Conservation (phyloP, 495 filamentous ascomycete species). For the Hyaloscypha hepaticicola region DNA sequence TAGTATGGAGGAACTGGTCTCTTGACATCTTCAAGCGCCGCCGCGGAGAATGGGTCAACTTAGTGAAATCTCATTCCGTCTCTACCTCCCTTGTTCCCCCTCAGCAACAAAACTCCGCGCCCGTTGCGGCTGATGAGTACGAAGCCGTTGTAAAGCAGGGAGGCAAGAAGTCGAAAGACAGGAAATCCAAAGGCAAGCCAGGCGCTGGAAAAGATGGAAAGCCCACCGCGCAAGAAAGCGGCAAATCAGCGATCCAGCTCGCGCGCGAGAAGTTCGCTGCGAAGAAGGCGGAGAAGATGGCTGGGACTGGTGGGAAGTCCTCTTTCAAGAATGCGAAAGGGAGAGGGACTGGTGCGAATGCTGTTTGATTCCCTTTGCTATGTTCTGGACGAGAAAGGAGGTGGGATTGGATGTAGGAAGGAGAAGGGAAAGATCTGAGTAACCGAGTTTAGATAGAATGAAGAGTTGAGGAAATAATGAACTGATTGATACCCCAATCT, state of each 20-base stretch:
- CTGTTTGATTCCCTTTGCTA: neutral
- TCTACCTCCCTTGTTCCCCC: neutral
- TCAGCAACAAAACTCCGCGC: neutral
- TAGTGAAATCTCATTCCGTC: slow-evolving; percentile 18
- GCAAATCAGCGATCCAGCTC: slow-evolving; percentile 29
- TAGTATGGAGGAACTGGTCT: slow-evolving; percentile 88
- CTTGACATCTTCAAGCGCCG: slow-evolving; percentile 74
- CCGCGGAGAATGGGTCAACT: slow-evolving; percentile 31
- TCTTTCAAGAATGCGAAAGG: neutral
- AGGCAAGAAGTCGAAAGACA: slow-evolving; percentile 11
- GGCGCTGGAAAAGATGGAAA: neutral
- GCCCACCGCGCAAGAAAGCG: neutral
- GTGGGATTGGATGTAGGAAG: too few relatives aligned
- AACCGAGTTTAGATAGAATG: neutral
- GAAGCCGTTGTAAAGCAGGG: neutral
- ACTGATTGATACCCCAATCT: neutral
- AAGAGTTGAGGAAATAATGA: neutral
- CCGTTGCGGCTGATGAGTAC: neutral
- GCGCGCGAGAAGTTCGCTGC: slow-evolving; percentile 30
- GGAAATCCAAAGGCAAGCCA: slow-evolving; percentile 7
- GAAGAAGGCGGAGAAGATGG: slow-evolving; percentile 9
- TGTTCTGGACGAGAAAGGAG: too few relatives aligned
- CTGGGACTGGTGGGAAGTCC: neutral
- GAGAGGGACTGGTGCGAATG: slow-evolving; percentile 19
- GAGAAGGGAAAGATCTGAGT: too few relatives aligned